A percentile compares a stretch with the other conserved stretches of the same genome.
These are phyloP conservation scores for Suhomyces bokatorum DNA, from an alignment of 1,139 yeast genomes.

Conservation along the genomic window DNA sequence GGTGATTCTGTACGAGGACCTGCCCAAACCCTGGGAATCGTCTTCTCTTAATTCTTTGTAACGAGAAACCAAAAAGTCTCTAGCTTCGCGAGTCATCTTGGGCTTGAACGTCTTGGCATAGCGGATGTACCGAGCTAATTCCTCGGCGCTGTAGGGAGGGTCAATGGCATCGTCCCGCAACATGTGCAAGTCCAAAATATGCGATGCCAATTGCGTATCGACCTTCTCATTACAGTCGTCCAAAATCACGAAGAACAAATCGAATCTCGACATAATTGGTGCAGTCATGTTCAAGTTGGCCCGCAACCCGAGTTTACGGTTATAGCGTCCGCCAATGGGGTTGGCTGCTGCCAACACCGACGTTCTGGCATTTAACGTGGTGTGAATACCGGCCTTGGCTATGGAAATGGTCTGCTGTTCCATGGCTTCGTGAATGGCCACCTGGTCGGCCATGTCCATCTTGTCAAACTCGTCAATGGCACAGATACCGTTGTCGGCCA, in stretches of 20 bases:
- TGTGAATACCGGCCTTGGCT: constrained; percentile 98
- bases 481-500: constrained; percentile 98
- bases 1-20: constrained; percentile 88
- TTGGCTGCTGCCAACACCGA: constrained; percentile 97
- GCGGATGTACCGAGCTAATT: constrained; percentile 81
- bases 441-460: constrained; percentile 95
- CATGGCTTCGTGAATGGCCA: constrained; percentile 99
- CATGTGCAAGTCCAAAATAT: constrained; percentile 93
- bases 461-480: constrained; percentile 98
- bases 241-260: constrained; percentile 86
- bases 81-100: constrained; percentile 76
- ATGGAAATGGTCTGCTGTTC: constrained; percentile 98
- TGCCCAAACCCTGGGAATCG: constrained; percentile 89
- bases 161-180: constrained; percentile 84
- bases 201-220: constrained; percentile 87
- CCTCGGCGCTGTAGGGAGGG: constrained; percentile 90
- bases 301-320: constrained; percentile 78
- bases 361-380: constrained; percentile 93
- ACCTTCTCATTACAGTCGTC: constrained; percentile 94
- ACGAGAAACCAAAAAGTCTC: constrained; percentile 72
- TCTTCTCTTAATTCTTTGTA: constrained; percentile 87
- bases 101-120: constrained; percentile 96
- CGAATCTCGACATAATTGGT: constrained; percentile 98
- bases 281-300: constrained; percentile 97
- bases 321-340: constrained; percentile 94